Base-by-base conservation (phyloP, 2,329 filamentous ascomycete genomes). In the Geosmithia morbida region DNA sequence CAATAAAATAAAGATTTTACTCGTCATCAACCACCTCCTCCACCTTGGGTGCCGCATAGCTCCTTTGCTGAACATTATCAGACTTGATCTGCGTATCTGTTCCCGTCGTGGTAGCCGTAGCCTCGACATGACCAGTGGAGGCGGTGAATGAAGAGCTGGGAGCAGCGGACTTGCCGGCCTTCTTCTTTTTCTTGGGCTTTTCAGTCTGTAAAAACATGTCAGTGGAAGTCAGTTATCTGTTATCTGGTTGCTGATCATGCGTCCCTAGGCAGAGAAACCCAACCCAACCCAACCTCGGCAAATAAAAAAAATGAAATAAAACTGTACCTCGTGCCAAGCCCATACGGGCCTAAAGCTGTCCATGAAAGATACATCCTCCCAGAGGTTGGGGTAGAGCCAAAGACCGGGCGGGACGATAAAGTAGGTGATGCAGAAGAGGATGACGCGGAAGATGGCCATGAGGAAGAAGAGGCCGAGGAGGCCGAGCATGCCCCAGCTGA, bases 371-470 rank as follows among this genome's bases (percentile, higher is more conserved):
- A 98, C 92, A 61, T 98, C 92, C 64, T 98, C 92, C 71, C 96
- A 98, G 18, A 98, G 70, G 61, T 98, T 98, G 45, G 92, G 92
- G 68, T 90, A 98, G 43, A 98, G 74, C 92, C 92, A 98, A n/a
- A 98, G 73, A 57, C 92, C 92, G 2, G 92, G 92, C 3, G 89
- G 71, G 1, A 79, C 73, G 16, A 75, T 73, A 60, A 97, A 94
- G 66, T 94, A 88, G 19, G 92, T 97, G 61, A 94, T 67, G 61
- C 87, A 83, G 71, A 98, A 98, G 26, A 98, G 72, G 51, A 98
- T 94, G 48, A 97, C 75, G 50, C 92, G 82, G 77, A 98, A 88
- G 59, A 98, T 94, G 6, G 90, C 85, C 92, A 98, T 97, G 59
- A 81, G 79, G 66, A 98, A 97, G 79, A 98, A 98, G 45, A 95